Base-by-base conservation (phyloP, 257 asterid species). In the Coffea canephora region DNA sequence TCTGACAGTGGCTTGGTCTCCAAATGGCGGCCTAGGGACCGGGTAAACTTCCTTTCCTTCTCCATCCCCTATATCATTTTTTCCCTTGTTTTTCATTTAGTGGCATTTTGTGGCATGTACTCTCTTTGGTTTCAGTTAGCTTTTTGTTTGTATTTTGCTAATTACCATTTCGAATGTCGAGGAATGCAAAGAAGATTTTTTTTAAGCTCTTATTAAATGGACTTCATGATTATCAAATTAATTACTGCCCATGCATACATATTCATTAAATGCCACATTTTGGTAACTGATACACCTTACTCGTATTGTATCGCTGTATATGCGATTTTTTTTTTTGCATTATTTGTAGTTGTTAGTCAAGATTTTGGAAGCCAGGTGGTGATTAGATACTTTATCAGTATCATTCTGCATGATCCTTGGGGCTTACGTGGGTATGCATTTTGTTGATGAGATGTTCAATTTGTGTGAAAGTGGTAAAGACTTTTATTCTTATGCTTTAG, bases 21-120 rank as follows among this genome's bases (percentile, higher is more conserved):
- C 72, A 96, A 91, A 87, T 96, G 99, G 99, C 84, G 97, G 81
- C 98, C 99, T 3, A 84, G 88, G 80, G 99, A 94, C 74, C 87
- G 97, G 84, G 99, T 94, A 91, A 12, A 50, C 18, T 50, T 82
- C 75, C 79, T 70, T 2, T 39, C 41, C 59, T 16, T 67, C 13
- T 8, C 36, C 48, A 21, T 48, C 55, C 62, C 69, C 45, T 16
- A 25, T 74, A 57, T 50, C 74, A 61, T 70, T 18, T 59, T 39
- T 39, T 31, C 16, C 48, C 62, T 69, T 69, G 27, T 25, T 36
- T 78, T 66, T 31, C 16, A 6, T 76, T 65, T 62, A 41, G 27
- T 76, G 45, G 5, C 1, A 5, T 34, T 34, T 16, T 57, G 16
- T 34, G 12, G 25, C 36, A 16, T 23, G 7, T 76, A 2, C 12